Evolutionary conservation across 495 filamentous ascomycete species (phyloP), one percentile per base, ranked within the genome.

Genomic region (Penicillium coffeae): DNA sequence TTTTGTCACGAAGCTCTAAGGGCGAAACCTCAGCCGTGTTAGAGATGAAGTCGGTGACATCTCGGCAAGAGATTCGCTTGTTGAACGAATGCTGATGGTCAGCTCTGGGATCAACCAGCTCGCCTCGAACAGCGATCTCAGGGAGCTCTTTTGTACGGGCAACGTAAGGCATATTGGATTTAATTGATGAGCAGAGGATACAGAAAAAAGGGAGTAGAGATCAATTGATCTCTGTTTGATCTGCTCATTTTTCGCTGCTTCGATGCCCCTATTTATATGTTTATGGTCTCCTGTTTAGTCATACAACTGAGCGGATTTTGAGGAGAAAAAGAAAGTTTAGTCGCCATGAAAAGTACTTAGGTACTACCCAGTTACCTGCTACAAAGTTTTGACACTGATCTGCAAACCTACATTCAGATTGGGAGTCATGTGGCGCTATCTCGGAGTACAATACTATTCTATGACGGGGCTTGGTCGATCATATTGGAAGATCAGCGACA

Each of bases 11-110:
- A 25, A 50, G 22, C 20, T 50, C 47, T 30, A 50, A 30, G 16
- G 47, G 47, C 12, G 47, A 50, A 33, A 50, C 47, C 30, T 50
- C 47, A 3, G 47, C 47, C 3, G 47, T 50, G 30, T 50, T 50
- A 14, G 47, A 50, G 14, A 50, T 50, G 38, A 50, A 50, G 47
- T 50, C 47, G 13, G 47, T 50, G 8, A 48, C 46, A 9, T 48
- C 46, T 12, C 46, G 37, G 16, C 46, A 48, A 14, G 46, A 48
- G 15, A 48, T 48, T 0, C 46, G 36, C 30, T 48, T 48, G 46
- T 48, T 48, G 46, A 48, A 50, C 12, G 47, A 42, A 27, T 43
- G 47, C 38, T 50, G 47, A 14, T 50, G 47, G 20, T 50, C 47
- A 50, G 47, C 47, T 14, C 47, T 38, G 37, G 47, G 47, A 14